Conservation (phyloP, 495 filamentous ascomycete genomes). For the Immersiella caudata region DNA sequence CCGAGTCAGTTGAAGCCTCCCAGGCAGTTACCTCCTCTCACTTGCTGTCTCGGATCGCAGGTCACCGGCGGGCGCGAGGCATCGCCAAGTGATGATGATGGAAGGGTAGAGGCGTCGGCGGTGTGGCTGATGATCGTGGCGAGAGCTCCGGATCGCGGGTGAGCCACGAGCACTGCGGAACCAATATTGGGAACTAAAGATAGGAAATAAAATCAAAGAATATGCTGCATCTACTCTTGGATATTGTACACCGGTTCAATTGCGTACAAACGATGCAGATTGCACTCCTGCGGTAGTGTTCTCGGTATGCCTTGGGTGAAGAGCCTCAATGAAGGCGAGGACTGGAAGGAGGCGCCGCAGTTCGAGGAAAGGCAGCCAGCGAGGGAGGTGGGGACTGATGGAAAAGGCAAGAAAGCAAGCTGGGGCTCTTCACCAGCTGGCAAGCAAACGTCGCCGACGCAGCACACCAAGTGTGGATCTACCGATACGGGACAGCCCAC, state of each 20-base stretch:
- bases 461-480: neutral
- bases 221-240: neutral
- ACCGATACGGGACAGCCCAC: neutral
- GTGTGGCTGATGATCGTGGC: constrained; percentile 59
- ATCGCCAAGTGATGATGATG: constrained; percentile 40
- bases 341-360: constrained; percentile 12
- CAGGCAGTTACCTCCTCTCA: constrained; percentile 17
- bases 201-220: neutral
- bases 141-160: constrained; percentile 38
- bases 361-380: neutral
- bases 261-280: neutral
- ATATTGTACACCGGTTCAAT: constrained; percentile 1
- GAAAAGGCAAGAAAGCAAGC: constrained; percentile 9
- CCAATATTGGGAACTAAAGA: neutral
- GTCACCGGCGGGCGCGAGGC: constrained; percentile 42
- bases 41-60: constrained; percentile 24
- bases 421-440: constrained; percentile 16
- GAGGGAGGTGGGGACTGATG: constrained; percentile 4
- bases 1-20: constrained; percentile 23
- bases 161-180: neutral
- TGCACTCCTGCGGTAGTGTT: neutral
- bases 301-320: constrained; percentile 12
- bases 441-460: neutral
- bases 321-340: constrained; percentile 19
- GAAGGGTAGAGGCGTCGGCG: constrained; percentile 37